phyloP scores from a whole-genome alignment of 2,329 filamentous ascomycete genomes.

The Ophiocordyceps robertsii region DNA sequence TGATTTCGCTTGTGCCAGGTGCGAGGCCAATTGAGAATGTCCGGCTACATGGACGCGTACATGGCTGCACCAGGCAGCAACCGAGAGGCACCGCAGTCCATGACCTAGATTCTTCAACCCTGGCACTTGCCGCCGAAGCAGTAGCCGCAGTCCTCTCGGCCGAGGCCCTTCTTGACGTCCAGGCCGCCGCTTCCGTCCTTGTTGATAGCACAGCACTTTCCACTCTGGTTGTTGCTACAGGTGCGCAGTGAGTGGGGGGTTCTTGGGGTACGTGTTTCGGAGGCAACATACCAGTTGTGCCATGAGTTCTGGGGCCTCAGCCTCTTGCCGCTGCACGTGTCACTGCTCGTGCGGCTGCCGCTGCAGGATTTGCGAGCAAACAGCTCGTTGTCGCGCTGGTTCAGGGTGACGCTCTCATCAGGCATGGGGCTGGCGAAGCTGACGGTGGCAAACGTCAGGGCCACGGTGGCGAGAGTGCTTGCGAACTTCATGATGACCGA shows the following conservation, averaged over 20 bases:
- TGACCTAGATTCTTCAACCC: neutral
- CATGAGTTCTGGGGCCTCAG: neutral
- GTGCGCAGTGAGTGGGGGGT: neutral
- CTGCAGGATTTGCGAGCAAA: neutral
- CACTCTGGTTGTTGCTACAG: neutral
- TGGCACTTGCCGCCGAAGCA: constrained; percentile 1
- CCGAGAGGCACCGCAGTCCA: too few species aligned
- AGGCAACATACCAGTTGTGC: constrained; percentile 1
- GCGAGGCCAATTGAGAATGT: too few species aligned
- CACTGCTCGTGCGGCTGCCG: neutral
- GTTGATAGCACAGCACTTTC: constrained; percentile 2
- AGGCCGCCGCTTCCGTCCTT: neutral
- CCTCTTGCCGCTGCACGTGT: neutral
- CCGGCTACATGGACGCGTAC: too few species aligned
- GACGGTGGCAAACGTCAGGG: neutral
- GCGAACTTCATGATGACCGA: constrained; percentile 1
- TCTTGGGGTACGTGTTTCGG: neutral
- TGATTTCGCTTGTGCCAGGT: too few species aligned
- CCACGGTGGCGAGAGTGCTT: neutral
- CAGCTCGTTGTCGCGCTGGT: neutral
- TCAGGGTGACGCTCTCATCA: neutral
- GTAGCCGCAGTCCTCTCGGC: constrained; percentile 1
- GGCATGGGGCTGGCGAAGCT: neutral
- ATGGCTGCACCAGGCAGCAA: too few species aligned
- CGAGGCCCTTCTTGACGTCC: neutral